Conservation (phyloP, 768 basidiomycete genomes). For the Rossbeevera mucosa region DNA sequence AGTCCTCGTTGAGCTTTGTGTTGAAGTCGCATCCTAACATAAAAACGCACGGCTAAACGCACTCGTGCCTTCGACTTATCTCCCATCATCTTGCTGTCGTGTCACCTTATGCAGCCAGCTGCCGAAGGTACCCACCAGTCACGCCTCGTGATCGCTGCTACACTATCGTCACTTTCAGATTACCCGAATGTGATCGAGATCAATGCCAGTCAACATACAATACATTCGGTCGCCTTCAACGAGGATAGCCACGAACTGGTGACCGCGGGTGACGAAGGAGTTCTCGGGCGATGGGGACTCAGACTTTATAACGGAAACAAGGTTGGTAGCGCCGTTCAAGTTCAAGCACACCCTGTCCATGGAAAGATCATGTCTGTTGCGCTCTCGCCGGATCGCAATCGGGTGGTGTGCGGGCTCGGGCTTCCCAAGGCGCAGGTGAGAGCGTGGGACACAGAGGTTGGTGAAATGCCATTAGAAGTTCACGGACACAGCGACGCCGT, state of each 20-base stretch:
- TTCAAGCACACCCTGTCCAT: too few relatives aligned
- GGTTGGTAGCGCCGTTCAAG: not conserved
- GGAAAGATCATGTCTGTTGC: not conserved
- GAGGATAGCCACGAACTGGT: not conserved
- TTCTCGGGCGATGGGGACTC: not conserved
- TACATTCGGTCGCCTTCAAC: not conserved
- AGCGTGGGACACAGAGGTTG: not conserved
- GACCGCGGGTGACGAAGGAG: not conserved
- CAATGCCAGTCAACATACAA: not conserved
- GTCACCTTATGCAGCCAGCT: not conserved
- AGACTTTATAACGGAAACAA: not conserved
- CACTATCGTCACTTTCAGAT: not conserved
- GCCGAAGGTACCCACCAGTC: not conserved
- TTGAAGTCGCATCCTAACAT: too few relatives aligned
- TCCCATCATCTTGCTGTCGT: not conserved
- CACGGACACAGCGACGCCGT: not conserved
- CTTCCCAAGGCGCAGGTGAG: not conserved
- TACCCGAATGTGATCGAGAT: not conserved
- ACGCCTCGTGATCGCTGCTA: not conserved
- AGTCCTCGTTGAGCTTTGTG: too few relatives aligned
- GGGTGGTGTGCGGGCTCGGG: not conserved
- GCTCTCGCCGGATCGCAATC: not conserved
- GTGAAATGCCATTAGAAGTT: not conserved
- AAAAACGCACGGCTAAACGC: too few relatives aligned
- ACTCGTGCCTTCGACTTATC: not conserved